Percentiles rank a stretch among this genome's conserved stretches.
These are phyloP conservation scores for Tulasnella calospora DNA, from an alignment of 768 basidiomycete species.

Conservation along the genomic window DNA sequence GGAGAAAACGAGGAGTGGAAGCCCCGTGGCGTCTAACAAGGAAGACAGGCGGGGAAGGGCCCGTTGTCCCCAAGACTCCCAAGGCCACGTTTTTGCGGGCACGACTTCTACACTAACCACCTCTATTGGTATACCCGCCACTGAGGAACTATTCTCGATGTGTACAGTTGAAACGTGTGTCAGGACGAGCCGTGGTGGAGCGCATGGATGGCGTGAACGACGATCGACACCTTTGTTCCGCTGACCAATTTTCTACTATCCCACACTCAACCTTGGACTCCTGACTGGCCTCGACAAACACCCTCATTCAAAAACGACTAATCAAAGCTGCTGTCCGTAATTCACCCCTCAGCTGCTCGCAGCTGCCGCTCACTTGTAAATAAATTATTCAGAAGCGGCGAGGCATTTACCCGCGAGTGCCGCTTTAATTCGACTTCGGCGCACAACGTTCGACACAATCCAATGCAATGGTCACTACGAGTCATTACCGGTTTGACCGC, in stretches of 20 bases:
- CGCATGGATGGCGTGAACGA: neutral
- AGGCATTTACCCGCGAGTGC: neutral
- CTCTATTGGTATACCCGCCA: neutral
- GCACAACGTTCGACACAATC: neutral
- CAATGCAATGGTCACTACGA: conserved; percentile 29
- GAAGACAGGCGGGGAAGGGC: neutral
- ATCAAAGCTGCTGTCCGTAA: conserved; percentile 11
- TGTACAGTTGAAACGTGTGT: neutral
- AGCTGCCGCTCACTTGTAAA: conserved; percentile 13
- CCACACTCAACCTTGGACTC: neutral
- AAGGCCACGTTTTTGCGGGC: neutral
- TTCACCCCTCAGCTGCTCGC: neutral
- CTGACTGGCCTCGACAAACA: neutral
- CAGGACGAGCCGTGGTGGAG: neutral
- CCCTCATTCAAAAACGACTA: neutral
- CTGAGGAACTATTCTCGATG: neutral
- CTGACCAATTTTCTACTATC: neutral
- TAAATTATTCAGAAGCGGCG: neutral
- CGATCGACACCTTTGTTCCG: neutral
- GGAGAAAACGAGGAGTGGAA: conserved; percentile 1
- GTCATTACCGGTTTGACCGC: conserved; percentile 33
- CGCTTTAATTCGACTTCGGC: conserved; percentile 4
- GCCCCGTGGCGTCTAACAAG: neutral
- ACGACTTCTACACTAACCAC: neutral
- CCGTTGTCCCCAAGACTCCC: neutral